Conservation (phyloP, 2,329 filamentous ascomycete species). For the Phaeoacremonium minimum region DNA sequence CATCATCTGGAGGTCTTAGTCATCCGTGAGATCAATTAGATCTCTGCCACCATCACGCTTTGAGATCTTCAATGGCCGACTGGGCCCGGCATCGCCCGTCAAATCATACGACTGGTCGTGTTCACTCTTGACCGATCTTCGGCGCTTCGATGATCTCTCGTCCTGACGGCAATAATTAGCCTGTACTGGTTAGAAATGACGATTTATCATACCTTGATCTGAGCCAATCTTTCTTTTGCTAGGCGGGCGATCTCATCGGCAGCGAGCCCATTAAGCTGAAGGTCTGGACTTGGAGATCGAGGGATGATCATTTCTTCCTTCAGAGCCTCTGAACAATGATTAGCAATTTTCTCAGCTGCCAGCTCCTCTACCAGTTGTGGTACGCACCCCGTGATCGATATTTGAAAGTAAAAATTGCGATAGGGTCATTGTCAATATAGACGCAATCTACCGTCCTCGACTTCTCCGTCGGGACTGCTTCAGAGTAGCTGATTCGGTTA, state of each 20-base stretch:
- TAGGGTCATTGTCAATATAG: conserved; percentile 12
- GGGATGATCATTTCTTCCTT: conserved; percentile 23
- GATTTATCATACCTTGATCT: conserved; percentile 17
- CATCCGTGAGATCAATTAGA: conserved; percentile 9
- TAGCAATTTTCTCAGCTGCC: neutral
- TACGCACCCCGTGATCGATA: conserved; percentile 23
- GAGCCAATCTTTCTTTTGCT: conserved; percentile 20
- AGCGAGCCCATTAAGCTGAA: conserved; percentile 13
- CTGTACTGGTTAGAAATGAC: neutral
- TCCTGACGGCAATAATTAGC: neutral
- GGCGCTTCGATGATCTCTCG: conserved; percentile 10
- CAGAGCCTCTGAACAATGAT: conserved; percentile 18
- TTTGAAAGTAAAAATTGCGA: conserved; percentile 22
- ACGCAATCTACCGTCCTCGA: neutral
- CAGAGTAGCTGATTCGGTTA: neutral
- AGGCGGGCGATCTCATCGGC: conserved; percentile 18
- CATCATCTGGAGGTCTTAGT: too few relatives aligned
- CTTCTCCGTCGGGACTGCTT: neutral
- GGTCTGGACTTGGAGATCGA: conserved; percentile 12
- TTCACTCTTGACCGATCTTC: conserved; percentile 18
- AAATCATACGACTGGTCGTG: conserved; percentile 19
- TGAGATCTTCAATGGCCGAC: conserved; percentile 5
- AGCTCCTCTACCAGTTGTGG: neutral
- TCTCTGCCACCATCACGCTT: conserved; percentile 6
- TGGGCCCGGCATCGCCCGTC: conserved; percentile 10